Evolutionary conservation across 371 early-diverging fungal species (phyloP).

Genomic region (Mortierella sp.): DNA sequence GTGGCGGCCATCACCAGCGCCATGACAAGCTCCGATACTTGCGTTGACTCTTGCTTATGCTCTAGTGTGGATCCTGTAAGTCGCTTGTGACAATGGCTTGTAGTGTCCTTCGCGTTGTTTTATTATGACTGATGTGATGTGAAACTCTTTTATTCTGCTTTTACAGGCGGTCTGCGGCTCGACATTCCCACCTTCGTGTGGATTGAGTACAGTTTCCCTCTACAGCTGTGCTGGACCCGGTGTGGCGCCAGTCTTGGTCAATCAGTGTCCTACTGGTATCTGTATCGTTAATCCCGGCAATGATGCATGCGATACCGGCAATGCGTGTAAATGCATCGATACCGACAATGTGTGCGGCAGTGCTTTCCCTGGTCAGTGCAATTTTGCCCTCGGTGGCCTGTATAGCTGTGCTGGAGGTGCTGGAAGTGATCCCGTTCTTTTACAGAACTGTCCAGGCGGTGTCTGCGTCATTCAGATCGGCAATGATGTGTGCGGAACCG

Average conservation of each 20-base stretch:
- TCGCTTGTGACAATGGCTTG: too few species aligned
- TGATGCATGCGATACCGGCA: neutral
- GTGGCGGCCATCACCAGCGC: neutral
- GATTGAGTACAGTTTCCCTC: neutral
- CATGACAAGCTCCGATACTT: neutral
- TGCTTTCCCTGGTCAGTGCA: conserved; percentile 8
- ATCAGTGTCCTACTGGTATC: neutral
- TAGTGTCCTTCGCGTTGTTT: too few species aligned
- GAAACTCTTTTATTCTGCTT: neutral
- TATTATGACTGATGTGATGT: too few species aligned
- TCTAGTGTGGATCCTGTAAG: neutral
- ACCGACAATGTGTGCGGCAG: conserved; percentile 9
- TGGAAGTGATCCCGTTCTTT: neutral
- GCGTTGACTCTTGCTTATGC: neutral
- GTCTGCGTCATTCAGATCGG: conserved; percentile 2
- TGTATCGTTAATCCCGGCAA: conserved; percentile 10
- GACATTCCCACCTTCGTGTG: neutral
- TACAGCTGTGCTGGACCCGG: conserved; percentile 5
- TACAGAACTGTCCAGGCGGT: neutral
- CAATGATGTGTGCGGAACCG: conserved; percentile 3
- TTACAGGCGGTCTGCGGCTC: conserved; percentile 11
- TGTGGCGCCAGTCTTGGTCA: neutral
- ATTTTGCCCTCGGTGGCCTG: neutral
- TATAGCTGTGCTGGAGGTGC: conserved; percentile 1
- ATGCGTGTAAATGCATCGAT: conserved; percentile 8